phyloP scores from a whole-genome alignment of 306 rosid genomes.

The Acmispon strigosus region DNA sequence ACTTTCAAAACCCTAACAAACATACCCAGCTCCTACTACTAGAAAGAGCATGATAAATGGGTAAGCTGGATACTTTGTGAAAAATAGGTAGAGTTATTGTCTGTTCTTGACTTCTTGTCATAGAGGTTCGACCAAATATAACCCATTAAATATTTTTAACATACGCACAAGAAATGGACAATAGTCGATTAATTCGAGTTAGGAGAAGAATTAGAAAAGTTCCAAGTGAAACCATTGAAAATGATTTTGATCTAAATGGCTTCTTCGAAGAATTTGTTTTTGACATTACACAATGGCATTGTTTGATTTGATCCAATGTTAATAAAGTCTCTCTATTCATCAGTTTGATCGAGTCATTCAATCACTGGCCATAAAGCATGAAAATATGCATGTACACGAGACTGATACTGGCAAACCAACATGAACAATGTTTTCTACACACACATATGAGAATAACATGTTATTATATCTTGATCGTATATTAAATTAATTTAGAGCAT shows the following conservation, averaged over 20 bases:
- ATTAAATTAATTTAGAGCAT: too few species aligned
- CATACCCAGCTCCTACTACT: not conserved
- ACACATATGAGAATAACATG: too few species aligned
- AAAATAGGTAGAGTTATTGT: not conserved
- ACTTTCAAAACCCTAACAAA: too few species aligned
- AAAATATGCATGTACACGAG: too few species aligned
- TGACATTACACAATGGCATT: not conserved
- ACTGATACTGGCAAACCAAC: too few species aligned
- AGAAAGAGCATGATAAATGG: not conserved
- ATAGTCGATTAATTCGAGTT: not conserved
- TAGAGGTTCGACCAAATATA: not conserved
- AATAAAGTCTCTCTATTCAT: not conserved
- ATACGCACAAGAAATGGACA: not conserved
- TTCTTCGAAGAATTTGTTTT: not conserved
- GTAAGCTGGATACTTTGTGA: not conserved
- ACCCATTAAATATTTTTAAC: not conserved
- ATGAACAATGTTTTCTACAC: too few species aligned
- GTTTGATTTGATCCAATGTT: not conserved
- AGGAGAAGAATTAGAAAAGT: not conserved
- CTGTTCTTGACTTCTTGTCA: not conserved
- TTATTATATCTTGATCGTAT: too few species aligned
- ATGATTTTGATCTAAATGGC: not conserved
- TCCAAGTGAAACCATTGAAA: not conserved
- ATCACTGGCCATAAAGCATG: not conserved
- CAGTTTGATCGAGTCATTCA: not conserved